Conservation (phyloP, 2,329 filamentous ascomycete genomes). For the Thelonectria olida region DNA sequence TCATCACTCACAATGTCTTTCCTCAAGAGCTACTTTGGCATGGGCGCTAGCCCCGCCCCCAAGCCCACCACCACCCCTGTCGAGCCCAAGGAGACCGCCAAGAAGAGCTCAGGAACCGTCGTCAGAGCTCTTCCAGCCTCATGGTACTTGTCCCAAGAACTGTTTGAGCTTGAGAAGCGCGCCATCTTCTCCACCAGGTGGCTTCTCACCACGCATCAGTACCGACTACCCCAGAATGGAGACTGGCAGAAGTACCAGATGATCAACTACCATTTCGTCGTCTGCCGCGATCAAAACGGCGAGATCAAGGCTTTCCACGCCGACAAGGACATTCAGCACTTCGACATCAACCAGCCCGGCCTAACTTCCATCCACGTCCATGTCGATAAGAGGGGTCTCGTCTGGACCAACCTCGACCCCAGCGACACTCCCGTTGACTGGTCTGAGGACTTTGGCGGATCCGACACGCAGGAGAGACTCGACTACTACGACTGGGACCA, state of each 20-base stretch:
- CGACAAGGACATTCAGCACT: conserved; percentile 57
- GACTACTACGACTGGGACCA: conserved; percentile 56
- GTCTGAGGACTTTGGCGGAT: conserved; percentile 58
- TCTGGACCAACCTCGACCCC: conserved; percentile 67
- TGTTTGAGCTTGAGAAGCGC: conserved; percentile 64
- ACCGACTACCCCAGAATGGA: conserved; percentile 58
- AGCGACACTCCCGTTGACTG: conserved; percentile 55
- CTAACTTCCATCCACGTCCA: conserved; percentile 63
- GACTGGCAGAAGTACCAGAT: conserved; percentile 65
- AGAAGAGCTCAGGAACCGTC: neutral
- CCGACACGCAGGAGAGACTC: conserved; percentile 57
- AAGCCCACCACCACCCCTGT: neutral
- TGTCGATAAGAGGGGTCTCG: conserved; percentile 61
- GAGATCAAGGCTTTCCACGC: conserved; percentile 67
- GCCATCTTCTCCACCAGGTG: conserved; percentile 66
- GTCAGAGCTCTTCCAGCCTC: conserved; percentile 55
- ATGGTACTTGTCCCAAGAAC: conserved; percentile 60
- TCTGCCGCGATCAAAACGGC: conserved; percentile 49
- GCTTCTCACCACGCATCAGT: conserved; percentile 63
- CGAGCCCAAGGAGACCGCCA: conserved; percentile 1
- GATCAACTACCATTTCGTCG: conserved; percentile 64
- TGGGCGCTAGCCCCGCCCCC: neutral
- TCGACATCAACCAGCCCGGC: conserved; percentile 63
- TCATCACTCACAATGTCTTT: neutral
- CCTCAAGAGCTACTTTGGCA: neutral